Evolutionary conservation across 495 filamentous ascomycete genomes (phyloP), one percentile per base, ranked within the genome.

Genomic region (Podospora sp.): DNA sequence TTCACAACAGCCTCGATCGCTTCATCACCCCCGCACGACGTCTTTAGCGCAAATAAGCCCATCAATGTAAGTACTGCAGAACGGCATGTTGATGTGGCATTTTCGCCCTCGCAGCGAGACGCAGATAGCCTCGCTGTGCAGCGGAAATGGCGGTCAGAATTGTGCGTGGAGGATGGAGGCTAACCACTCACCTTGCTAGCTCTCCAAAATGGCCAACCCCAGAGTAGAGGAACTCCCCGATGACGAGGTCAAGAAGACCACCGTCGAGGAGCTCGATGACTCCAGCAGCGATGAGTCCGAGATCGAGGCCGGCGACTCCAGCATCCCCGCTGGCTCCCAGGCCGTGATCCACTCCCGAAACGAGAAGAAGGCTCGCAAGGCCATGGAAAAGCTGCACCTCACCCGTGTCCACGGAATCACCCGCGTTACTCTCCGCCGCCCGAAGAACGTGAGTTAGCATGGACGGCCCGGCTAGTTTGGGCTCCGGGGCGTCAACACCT

Each of bases 291-390:
- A 92, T 72, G 85, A 86, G 68, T 96, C 88, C 71, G 89, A 90
- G 73, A 81, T 81, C 59, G 89, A 89, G 73, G 89, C 86, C 66
- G 91, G 86, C 67, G 90, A 89, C 33, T 82, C 82, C 65, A 87
- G 84, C 77, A 89, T 96, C 74, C 93, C 94, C 76, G 90, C 88
- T 62, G 94, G 94, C 76, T 92, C 92, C 70, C 85, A 88, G 53
- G 91, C 97, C 78, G 88, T 92, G 65, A 89, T 98, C 73, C 94
- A 98, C 87, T 96, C 92, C 73, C 92, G 95, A 80, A 96, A 96
- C 84, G 96, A 99, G 90, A 99, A 99, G 90, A 99, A 98, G 87
- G 96, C 96, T 63, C 88, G 96, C 78, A 98, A 98, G 86, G 92
- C 92, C 76, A 97, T 99, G 80, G 91, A 91, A 74, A 99, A 99